Percentiles rank a stretch among this genome's conserved stretches.
Conservation (phyloP, 106 monocot species). For the Dendrobium nobile region DNA sequence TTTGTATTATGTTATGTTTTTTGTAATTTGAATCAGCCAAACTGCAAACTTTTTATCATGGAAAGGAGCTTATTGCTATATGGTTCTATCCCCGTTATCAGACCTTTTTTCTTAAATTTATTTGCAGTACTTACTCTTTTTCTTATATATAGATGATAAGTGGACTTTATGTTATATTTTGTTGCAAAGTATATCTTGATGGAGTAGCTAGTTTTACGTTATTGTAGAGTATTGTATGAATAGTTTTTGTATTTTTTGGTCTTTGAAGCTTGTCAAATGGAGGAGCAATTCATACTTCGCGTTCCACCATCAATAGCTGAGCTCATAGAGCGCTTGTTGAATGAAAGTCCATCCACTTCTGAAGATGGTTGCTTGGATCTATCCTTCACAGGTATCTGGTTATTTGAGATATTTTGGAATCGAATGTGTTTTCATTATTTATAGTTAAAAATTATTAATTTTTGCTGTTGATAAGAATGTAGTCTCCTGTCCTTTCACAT, state of each 20-base stretch:
- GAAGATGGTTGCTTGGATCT: conserved; percentile 68
- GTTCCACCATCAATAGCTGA: conserved; percentile 84
- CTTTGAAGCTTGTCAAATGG: conserved; percentile 33
- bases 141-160: not conserved
- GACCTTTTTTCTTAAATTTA: not conserved
- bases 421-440: not conserved
- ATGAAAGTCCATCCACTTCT: conserved; percentile 48
- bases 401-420: not conserved
- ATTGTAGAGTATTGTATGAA: not conserved
- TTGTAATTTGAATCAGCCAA: not conserved
- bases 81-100: not conserved
- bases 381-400: conserved; percentile 61
- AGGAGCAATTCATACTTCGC: conserved; percentile 88
- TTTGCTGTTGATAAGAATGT: not conserved
- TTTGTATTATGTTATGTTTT: not conserved
- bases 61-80: not conserved
- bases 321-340: conserved; percentile 68
- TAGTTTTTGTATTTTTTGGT: not conserved
- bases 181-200: not conserved
- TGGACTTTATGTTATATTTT: not conserved
- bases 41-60: not conserved
- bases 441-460: not conserved
- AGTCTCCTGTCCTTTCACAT: not conserved
- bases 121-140: not conserved
- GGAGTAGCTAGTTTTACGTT: not conserved